Evolutionary conservation across 129 eudicot genomes (phyloP).

Genomic region (Centaurea solstitialis): DNA sequence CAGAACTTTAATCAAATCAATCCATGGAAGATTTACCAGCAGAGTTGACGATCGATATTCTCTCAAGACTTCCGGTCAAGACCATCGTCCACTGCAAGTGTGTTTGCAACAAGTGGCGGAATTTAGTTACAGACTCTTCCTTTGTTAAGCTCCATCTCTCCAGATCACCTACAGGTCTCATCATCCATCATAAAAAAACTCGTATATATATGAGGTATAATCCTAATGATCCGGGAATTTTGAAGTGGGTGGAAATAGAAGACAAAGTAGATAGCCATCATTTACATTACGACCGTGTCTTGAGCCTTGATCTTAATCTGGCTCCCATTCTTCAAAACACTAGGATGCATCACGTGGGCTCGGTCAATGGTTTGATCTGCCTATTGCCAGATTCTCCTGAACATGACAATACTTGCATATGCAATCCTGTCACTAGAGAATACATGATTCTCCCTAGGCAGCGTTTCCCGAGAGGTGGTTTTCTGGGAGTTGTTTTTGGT

Average conservation of each 20-base stretch:
- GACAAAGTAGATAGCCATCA: background rate
- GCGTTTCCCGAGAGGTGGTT: background rate
- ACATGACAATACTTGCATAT: background rate
- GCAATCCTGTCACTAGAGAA: background rate
- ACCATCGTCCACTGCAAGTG: constrained; percentile 34
- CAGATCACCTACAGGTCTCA: constrained; percentile 32
- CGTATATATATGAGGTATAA: too few relatives aligned
- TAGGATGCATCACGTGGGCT: background rate
- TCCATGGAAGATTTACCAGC: constrained; percentile 32
- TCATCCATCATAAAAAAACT: constrained; percentile 3
- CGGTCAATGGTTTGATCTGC: constrained; percentile 22
- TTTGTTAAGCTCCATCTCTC: constrained; percentile 35
- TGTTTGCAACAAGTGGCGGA: constrained; percentile 44
- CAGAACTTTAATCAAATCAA: background rate
- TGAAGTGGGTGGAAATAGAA: background rate
- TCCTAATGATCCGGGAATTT: background rate
- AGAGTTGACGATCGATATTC: constrained; percentile 24
- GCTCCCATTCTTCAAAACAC: background rate
- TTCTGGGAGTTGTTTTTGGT: background rate
- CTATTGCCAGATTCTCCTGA: background rate
- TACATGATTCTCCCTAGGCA: background rate
- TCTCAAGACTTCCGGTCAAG: constrained; percentile 33
- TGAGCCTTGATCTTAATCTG: constrained; percentile 12
- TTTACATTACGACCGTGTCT: constrained; percentile 13
- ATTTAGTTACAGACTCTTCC: constrained; percentile 27